A percentile compares a stretch with the other conserved stretches of the same genome.
Evolutionary conservation across 2,329 filamentous ascomycete genomes (phyloP).

Genomic region (Diaporthe eres): DNA sequence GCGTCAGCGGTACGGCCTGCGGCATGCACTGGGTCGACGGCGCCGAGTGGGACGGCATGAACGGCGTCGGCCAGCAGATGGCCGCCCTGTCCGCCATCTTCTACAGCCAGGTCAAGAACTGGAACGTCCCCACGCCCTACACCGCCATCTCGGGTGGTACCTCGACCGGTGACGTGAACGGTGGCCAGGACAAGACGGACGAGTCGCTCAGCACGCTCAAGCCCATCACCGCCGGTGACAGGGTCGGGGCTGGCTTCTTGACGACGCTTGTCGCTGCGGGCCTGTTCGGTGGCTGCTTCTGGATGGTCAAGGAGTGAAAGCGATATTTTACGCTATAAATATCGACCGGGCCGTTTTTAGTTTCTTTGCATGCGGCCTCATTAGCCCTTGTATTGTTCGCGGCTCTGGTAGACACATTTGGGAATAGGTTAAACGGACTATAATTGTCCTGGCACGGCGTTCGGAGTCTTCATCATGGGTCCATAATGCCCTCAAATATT

Average conservation of each 20-base stretch:
- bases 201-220: conserved; percentile 34
- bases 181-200: conserved; percentile 33
- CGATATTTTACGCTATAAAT: no score
- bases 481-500: background rate
- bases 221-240: conserved; percentile 37
- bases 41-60: conserved; percentile 57
- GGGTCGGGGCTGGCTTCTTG: conserved; percentile 38
- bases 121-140: conserved; percentile 44
- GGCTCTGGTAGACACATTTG: conserved; percentile 27
- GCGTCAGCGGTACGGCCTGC: conserved; percentile 57
- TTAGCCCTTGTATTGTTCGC: background rate
- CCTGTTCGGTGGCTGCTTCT: conserved; percentile 38
- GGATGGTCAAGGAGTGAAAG: conserved; percentile 41
- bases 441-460: conserved; percentile 37
- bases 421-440: conserved; percentile 24
- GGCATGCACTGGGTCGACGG: conserved; percentile 61
- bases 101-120: conserved; percentile 52
- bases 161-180: conserved; percentile 36
- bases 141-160: conserved; percentile 30
- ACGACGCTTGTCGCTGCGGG: conserved; percentile 37
- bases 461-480: conserved; percentile 25
- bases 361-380: conserved; percentile 20
- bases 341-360: background rate
- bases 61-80: conserved; percentile 63
- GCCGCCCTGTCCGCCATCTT: conserved; percentile 59